Conservation (phyloP, 2,329 filamentous ascomycete species). For the Aspergillus niger region DNA sequence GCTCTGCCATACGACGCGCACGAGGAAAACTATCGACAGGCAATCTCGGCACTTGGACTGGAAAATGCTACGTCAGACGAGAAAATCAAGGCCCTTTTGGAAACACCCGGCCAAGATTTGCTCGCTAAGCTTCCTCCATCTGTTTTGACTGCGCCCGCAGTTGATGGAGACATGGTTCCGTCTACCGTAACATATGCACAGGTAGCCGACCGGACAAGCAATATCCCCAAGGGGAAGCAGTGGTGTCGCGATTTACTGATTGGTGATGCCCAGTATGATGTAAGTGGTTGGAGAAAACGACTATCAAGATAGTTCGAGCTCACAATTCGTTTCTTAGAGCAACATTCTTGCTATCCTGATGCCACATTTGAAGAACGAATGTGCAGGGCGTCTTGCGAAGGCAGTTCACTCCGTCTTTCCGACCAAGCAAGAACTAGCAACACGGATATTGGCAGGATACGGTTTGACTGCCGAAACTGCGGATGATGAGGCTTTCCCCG, state of each 20-base stretch:
- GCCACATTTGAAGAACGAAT: slow-evolving; percentile 23
- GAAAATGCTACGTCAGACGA: slow-evolving; percentile 40
- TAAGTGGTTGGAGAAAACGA: slow-evolving; percentile 26
- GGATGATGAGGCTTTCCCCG: slow-evolving; percentile 47
- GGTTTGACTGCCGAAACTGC: slow-evolving; percentile 36
- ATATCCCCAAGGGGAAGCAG: slow-evolving; percentile 42
- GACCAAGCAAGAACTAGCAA: slow-evolving; percentile 26
- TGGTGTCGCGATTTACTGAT: slow-evolving; percentile 54
- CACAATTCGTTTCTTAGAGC: slow-evolving; percentile 16
- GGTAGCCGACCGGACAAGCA: slow-evolving; percentile 25
- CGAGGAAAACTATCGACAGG: slow-evolving; percentile 46
- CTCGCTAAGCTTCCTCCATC: slow-evolving; percentile 43
- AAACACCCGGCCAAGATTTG: slow-evolving; percentile 45
- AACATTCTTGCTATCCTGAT: slow-evolving; percentile 35
- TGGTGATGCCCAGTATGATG: slow-evolving; percentile 53
- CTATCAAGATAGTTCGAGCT: no score
- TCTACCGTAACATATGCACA: slow-evolving; percentile 27
- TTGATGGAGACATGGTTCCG: slow-evolving; percentile 48
- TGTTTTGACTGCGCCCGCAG: slow-evolving; percentile 38
- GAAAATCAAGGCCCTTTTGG: slow-evolving; percentile 45
- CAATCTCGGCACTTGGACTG: slow-evolving; percentile 45
- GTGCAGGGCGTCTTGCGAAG: slow-evolving; percentile 26
- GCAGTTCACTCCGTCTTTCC: slow-evolving; percentile 24
- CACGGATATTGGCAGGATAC: slow-evolving; percentile 43
- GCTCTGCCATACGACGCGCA: slow-evolving; percentile 42